Conservation (phyloP, 768 basidiomycete species). For the Russula virescens region DNA sequence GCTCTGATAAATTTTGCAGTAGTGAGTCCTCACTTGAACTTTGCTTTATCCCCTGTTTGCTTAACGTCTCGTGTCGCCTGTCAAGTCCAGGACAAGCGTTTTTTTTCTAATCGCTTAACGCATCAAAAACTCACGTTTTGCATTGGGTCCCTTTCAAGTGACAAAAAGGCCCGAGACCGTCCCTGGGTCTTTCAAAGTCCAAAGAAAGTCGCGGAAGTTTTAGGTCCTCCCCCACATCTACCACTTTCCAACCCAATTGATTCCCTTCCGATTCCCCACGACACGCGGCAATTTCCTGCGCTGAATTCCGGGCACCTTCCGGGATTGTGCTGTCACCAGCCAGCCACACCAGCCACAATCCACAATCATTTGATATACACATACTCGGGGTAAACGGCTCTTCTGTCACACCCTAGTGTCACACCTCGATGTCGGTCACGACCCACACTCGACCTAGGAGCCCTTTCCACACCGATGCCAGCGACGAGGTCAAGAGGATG, state of each 20-base stretch:
- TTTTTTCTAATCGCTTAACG: neutral
- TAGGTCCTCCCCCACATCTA: no score
- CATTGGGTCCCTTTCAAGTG: no score
- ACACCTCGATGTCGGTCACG: constrained; percentile 8
- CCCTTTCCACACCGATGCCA: neutral
- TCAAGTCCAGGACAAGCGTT: no score
- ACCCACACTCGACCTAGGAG: constrained; percentile 6
- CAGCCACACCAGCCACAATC: no score
- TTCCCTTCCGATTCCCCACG: no score
- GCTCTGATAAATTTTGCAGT: neutral
- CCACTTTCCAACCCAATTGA: no score
- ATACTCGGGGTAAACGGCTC: neutral
- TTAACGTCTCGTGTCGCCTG: neutral
- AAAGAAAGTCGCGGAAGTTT: neutral
- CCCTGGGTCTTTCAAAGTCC: no score
- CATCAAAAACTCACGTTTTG: neutral
- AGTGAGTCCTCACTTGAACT: neutral
- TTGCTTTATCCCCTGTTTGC: neutral
- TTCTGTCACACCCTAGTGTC: neutral
- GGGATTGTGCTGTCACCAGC: neutral
- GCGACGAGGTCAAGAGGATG: neutral
- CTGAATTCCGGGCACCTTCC: neutral
- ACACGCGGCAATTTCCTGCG: neutral
- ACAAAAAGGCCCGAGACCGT: no score
- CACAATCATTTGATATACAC: neutral